These are phyloP conservation scores for Cystoisospora suis DNA, from an alignment of 169 alveolate genomes.

Conservation along the genomic window DNA sequence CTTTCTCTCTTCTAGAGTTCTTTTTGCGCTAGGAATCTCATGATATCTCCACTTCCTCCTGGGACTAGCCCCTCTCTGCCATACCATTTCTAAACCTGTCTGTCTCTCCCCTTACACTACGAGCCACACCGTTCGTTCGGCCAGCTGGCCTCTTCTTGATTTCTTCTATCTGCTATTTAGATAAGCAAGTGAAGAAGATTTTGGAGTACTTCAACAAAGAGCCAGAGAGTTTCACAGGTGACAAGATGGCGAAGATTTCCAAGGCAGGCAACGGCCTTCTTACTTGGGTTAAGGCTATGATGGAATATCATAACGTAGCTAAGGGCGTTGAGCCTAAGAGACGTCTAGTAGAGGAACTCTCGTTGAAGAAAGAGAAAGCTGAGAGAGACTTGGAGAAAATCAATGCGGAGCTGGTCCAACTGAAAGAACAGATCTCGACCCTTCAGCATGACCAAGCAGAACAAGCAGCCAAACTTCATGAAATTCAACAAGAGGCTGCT, in stretches of 20 bases:
- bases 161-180: no score
- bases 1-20: no score
- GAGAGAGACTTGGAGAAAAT: constrained; percentile 86
- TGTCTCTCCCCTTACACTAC: no score
- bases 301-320: constrained; percentile 88
- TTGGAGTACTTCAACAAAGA: constrained; percentile 82
- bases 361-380: constrained; percentile 83
- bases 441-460: constrained; percentile 83
- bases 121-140: no score
- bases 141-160: no score
- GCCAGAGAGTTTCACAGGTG: constrained; percentile 80
- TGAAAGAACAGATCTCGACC: constrained; percentile 81
- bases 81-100: no score
- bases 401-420: constrained; percentile 76
- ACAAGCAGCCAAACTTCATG: constrained; percentile 86
- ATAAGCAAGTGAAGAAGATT: constrained; percentile 79
- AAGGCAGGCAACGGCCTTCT: constrained; percentile 91
- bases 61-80: no score
- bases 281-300: constrained; percentile 88
- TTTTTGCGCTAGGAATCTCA: no score
- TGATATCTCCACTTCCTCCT: no score
- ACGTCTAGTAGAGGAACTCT: constrained; percentile 85
- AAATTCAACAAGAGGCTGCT: constrained; percentile 84
- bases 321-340: constrained; percentile 90
- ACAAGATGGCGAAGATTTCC: constrained; percentile 80